Base-by-base conservation (phyloP, 495 filamentous ascomycete genomes). In the Neurospora sp. region DNA sequence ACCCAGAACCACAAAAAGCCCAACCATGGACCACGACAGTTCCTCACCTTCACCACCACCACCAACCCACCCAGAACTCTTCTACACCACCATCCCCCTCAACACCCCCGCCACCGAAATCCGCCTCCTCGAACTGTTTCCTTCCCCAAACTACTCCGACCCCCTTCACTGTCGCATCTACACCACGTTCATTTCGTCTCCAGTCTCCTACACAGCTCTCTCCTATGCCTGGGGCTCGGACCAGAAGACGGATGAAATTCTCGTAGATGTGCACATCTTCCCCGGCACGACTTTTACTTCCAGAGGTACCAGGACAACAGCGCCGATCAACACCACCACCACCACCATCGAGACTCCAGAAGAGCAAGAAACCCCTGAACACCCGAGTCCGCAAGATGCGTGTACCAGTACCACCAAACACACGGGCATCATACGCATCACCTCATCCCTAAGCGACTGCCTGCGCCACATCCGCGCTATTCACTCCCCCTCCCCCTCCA, bases 171-270 rank as follows among this genome's bases (percentile, higher is more conserved):
- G 70, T 36, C 73, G 70, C 71, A 0, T 76, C 72, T 74, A 71
- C 69, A 73, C 4, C 75, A 70, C 70, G 62, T 4, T 73, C 34
- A 54, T 75, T 5, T 11, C n/a, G n/a, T 7, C 59, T 6, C 72
- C 37, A 13, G 38, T 9, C 0, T 54, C 74, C 9, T 75, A 59
- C 71, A 73, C 40, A 71, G 74, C 74, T 8, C 54, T 75, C 6
- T 75, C 74, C 21, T 75, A 75, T 17, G 66, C 71, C 2, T 73
- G 74, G 74, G 71, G 71, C 11, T 15, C n/a, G 39, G 34, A 34
- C 34, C 34, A 34, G 34, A 34, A 34, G 34, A 34, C 34, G 34
- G 34, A 34, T 34, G 34, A 34, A 34, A 34, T 34, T 3, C 34
- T 34, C 34, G 34, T 34, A 5, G 34, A 34, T 34, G 34, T 34